These are phyloP conservation scores for Parasarocladium wereldwijsianum DNA, from an alignment of 2,329 filamentous ascomycete genomes.

Conservation along the genomic window DNA sequence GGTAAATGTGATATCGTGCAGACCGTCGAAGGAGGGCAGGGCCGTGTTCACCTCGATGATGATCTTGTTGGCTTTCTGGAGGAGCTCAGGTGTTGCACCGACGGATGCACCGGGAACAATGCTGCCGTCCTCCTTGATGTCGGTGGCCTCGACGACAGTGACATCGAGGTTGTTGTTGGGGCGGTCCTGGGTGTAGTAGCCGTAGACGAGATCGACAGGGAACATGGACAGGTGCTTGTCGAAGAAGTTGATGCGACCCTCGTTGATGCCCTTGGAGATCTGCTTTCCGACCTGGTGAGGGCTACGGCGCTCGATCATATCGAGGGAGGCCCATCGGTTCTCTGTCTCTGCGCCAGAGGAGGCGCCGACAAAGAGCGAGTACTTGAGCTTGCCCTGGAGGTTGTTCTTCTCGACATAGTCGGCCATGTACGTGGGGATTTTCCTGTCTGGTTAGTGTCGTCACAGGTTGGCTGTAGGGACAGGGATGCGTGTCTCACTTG, in stretches of 20 bases:
- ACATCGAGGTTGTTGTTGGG: constrained; percentile 64
- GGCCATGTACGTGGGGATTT: constrained; percentile 68
- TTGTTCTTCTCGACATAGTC: constrained; percentile 82
- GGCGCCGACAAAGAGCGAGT: constrained; percentile 80
- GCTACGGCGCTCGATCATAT: constrained; percentile 78
- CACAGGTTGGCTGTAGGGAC: not conserved
- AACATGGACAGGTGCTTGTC: constrained; percentile 94
- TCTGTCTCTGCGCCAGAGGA: constrained; percentile 82
- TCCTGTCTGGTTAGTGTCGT: constrained; percentile 33
- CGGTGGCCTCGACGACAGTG: constrained; percentile 71
- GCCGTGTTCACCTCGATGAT: constrained; percentile 88
- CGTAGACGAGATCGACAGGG: constrained; percentile 72
- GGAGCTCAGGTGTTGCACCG: constrained; percentile 69
- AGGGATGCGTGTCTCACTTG: constrained; percentile 32
- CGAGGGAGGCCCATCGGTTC: constrained; percentile 74
- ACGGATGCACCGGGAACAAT: constrained; percentile 80
- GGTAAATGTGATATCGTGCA: constrained; percentile 87
- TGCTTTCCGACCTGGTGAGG: constrained; percentile 86
- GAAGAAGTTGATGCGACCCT: constrained; percentile 79
- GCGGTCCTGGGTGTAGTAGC: constrained; percentile 72
- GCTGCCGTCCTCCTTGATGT: constrained; percentile 77
- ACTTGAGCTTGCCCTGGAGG: constrained; percentile 71
- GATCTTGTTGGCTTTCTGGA: constrained; percentile 87
- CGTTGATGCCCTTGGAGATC: constrained; percentile 82
- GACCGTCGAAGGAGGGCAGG: constrained; percentile 68